Percentiles rank a stretch among this genome's conserved stretches.
Evolutionary conservation across 2,329 filamentous ascomycete species (phyloP).

Genomic region (Hypoxylon sp.): DNA sequence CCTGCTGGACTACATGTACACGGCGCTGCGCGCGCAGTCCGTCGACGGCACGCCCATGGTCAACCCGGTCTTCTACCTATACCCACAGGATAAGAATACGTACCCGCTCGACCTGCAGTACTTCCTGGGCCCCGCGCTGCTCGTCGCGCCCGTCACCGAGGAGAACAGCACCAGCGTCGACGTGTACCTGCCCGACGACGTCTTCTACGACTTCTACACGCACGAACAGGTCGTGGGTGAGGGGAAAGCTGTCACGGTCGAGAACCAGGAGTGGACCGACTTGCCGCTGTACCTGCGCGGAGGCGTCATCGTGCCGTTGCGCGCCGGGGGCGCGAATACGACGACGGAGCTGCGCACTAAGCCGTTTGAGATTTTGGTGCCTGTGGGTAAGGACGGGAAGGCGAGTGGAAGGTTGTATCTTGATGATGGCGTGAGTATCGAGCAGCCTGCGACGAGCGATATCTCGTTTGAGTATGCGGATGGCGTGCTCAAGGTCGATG

Average conservation of each 20-base stretch:
- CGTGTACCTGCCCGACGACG: conserved; percentile 63
- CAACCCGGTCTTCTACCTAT: conserved; percentile 78
- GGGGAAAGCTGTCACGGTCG: conserved; percentile 57
- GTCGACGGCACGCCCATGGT: conserved; percentile 74
- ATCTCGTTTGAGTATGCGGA: conserved; percentile 72
- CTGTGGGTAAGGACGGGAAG: conserved; percentile 72
- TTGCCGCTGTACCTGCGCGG: conserved; percentile 79
- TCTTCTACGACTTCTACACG: conserved; percentile 68
- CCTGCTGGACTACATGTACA: conserved; percentile 82
- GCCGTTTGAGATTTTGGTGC: conserved; percentile 79
- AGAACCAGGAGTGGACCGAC: conserved; percentile 59
- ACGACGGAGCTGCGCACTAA: conserved; percentile 74
- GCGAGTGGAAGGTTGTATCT: conserved; percentile 80
- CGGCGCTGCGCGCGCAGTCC: conserved; percentile 73
- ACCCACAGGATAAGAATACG: conserved; percentile 65
- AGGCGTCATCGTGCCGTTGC: conserved; percentile 75
- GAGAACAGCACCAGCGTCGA: conserved; percentile 61
- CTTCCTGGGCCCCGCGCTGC: conserved; percentile 61
- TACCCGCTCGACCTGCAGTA: conserved; percentile 62
- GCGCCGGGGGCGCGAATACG: conserved; percentile 71
- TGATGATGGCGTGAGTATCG: conserved; percentile 80
- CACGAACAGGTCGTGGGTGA: conserved; percentile 60
- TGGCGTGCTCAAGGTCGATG: conserved; percentile 65
- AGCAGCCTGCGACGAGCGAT: conserved; percentile 69
- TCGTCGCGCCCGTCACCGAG: conserved; percentile 63